Evolutionary conservation across 768 basidiomycete genomes (phyloP).

Genomic region (Cystobasidium ongulense): DNA sequence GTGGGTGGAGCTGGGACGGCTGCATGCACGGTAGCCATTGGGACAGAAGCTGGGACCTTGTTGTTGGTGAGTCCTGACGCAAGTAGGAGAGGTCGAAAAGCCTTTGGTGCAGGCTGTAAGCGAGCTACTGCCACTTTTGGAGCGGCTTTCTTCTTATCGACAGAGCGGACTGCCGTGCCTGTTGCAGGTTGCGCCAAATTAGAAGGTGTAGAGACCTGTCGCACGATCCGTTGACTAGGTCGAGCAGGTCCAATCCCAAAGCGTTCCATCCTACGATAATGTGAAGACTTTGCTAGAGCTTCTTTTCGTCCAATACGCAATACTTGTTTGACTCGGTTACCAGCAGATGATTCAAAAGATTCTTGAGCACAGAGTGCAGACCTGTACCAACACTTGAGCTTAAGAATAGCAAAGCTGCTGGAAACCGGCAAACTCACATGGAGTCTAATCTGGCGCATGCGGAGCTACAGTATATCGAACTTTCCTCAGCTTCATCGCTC

Average conservation of each 20-base stretch:
- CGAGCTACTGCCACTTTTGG: not conserved
- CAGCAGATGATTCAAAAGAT: not conserved
- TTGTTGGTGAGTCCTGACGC: not conserved
- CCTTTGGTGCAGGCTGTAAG: not conserved
- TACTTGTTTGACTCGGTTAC: conserved; percentile 22
- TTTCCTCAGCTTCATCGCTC: conserved; percentile 1
- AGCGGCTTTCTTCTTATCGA: too few species aligned
- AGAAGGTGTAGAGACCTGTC: too few species aligned
- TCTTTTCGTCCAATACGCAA: conserved; percentile 17
- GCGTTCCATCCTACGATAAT: conserved; percentile 7
- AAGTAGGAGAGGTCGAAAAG: not conserved
- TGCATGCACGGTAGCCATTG: not conserved
- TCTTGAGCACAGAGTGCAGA: conserved; percentile 25
- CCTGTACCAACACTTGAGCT: not conserved
- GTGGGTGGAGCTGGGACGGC: not conserved
- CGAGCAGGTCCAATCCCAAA: not conserved
- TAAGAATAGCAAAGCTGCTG: not conserved
- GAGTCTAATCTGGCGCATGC: conserved; percentile 25
- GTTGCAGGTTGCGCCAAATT: not conserved
- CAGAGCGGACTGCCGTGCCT: too few species aligned
- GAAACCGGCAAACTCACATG: conserved; percentile 1
- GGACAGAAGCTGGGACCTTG: not conserved
- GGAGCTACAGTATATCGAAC: conserved; percentile 27
- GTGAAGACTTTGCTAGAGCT: conserved; percentile 12
- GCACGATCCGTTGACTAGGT: not conserved